These are phyloP conservation scores for Cyclotella sp. DNA, from an alignment of 108 stramenopile species.

Conservation along the genomic window DNA sequence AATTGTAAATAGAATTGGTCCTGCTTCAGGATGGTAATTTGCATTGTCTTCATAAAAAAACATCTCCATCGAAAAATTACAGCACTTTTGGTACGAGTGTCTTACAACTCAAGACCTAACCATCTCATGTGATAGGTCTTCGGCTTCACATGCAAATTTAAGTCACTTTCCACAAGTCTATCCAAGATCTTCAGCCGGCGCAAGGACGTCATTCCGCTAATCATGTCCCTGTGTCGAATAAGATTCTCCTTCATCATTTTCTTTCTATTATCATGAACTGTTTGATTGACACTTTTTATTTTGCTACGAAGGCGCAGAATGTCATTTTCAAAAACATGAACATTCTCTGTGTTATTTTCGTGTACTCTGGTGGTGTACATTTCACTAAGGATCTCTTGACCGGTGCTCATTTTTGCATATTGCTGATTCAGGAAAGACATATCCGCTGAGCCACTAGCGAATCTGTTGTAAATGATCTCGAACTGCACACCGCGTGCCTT, in stretches of 20 bases:
- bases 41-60: neutral
- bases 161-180: conserved; percentile 41
- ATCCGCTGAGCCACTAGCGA: conserved; percentile 15
- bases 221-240: conserved; percentile 29
- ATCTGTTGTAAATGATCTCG: conserved; percentile 54
- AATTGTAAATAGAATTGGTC: too few relatives aligned
- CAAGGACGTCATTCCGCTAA: conserved; percentile 36
- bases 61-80: neutral
- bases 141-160: conserved; percentile 50
- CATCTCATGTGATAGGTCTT: conserved; percentile 33
- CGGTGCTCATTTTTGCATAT: conserved; percentile 53
- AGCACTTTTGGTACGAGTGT: neutral
- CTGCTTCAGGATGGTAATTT: neutral
- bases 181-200: conserved; percentile 46
- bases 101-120: conserved; percentile 36
- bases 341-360: conserved; percentile 42
- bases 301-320: conserved; percentile 37
- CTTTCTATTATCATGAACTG: conserved; percentile 54
- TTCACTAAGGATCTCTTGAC: conserved; percentile 42
- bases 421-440: conserved; percentile 57
- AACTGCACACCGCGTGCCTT: conserved; percentile 52
- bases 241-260: conserved; percentile 56
- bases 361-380: conserved; percentile 52
- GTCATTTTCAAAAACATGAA: conserved; percentile 34
- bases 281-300: conserved; percentile 53